These are phyloP conservation scores for Didymosphaeria variabile DNA, from an alignment of 2,329 filamentous ascomycete species.

Conservation along the genomic window DNA sequence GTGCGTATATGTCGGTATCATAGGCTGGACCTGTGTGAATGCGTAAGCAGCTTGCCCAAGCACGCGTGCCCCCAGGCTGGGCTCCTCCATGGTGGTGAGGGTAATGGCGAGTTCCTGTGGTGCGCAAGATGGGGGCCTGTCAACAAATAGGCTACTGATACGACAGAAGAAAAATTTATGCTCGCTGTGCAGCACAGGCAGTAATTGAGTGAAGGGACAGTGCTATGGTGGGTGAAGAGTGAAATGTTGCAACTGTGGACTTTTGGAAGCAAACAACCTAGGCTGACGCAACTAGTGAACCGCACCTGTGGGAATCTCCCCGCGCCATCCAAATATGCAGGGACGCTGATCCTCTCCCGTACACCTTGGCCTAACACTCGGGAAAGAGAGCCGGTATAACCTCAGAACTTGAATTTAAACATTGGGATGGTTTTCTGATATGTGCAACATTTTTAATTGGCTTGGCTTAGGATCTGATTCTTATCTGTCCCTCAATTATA, in stretches of 20 bases:
- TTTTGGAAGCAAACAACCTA: slow-evolving; percentile 4
- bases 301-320: background rate
- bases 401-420: background rate
- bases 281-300: slow-evolving; percentile 5
- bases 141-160: background rate
- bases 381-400: background rate
- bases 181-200: too few relatives aligned
- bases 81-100: slow-evolving; percentile 40
- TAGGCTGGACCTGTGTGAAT: slow-evolving; percentile 51
- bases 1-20: slow-evolving; percentile 67
- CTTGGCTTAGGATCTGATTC: background rate
- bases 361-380: background rate
- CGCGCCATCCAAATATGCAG: slow-evolving; percentile 1
- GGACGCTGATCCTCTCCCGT: slow-evolving; percentile 6
- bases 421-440: background rate
- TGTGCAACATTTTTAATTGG: background rate
- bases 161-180: background rate
- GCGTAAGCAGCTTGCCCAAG: slow-evolving; percentile 53
- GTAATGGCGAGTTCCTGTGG: background rate
- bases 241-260: slow-evolving; percentile 1
- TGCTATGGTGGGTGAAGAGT: background rate
- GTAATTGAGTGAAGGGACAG: background rate
- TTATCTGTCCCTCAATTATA: background rate
- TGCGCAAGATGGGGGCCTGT: background rate
- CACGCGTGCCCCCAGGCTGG: slow-evolving; percentile 38